These are phyloP conservation scores for Blastocrithidia nonstop DNA, from an alignment of 208 protist genomes.

Conservation along the genomic window DNA sequence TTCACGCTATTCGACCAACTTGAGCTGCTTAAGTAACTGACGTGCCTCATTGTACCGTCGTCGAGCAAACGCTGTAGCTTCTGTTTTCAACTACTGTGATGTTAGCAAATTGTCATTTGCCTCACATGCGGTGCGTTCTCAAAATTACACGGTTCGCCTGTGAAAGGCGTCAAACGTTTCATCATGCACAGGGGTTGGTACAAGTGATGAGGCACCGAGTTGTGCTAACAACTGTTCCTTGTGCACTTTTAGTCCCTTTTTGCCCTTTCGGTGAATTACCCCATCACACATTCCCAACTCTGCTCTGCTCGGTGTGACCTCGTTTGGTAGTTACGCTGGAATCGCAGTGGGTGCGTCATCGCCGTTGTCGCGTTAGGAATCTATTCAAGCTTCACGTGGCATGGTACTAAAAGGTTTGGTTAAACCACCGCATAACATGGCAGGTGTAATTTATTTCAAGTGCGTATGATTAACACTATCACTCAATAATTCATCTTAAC, in stretches of 20 bases:
- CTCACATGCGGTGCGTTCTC: constrained; percentile 44
- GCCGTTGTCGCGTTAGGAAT: constrained; percentile 29
- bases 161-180: constrained; percentile 51
- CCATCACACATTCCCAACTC: constrained; percentile 17
- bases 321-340: constrained; percentile 45
- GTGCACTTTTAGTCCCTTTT: constrained; percentile 77
- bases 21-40: constrained; percentile 58
- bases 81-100: constrained; percentile 11
- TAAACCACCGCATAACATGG: no score
- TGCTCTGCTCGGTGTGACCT: constrained; percentile 23
- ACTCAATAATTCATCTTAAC: neutral
- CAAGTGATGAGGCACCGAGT: constrained; percentile 30
- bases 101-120: constrained; percentile 17
- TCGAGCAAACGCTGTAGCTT: constrained; percentile 33
- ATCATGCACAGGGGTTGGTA: constrained; percentile 45
- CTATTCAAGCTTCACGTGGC: constrained; percentile 9
- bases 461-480: neutral
- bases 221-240: constrained; percentile 76
- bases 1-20: constrained; percentile 69
- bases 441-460: constrained; percentile 9
- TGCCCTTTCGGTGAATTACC: constrained; percentile 38
- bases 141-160: constrained; percentile 40
- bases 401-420: no score
- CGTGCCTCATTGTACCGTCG: constrained; percentile 49
- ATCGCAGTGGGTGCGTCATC: constrained; percentile 60